These are phyloP conservation scores for Vitis rupestris DNA, from an alignment of 164 flowering plant genomes.

Conservation along the genomic window DNA sequence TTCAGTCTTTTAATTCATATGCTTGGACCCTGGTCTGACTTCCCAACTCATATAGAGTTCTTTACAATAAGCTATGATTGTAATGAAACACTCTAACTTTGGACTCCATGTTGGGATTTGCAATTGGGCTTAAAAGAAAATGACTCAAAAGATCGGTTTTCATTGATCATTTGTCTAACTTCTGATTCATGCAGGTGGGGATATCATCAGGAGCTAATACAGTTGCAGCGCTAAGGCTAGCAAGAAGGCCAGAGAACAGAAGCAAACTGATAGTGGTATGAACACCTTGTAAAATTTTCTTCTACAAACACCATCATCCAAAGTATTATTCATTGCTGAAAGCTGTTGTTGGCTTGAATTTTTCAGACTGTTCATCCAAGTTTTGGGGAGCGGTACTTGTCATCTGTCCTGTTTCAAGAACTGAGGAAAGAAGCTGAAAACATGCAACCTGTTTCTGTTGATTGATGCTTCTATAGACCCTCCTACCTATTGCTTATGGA, in stretches of 20 bases:
- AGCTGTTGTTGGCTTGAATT: conserved; percentile 1
- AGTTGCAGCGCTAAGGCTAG: conserved; percentile 63
- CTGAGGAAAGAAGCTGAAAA: conserved; percentile 80
- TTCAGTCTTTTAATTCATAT: background rate
- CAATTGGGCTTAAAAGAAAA: no score
- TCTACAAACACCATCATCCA: no score
- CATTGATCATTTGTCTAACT: no score
- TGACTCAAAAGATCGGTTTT: no score
- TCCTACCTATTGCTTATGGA: no score
- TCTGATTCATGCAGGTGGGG: conserved; percentile 54
- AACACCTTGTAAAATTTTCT: no score
- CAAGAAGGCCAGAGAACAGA: conserved; percentile 92
- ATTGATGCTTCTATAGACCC: conserved; percentile 12
- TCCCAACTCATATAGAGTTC: no score
- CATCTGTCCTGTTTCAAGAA: conserved; percentile 81
- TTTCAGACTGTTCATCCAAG: conserved; percentile 88
- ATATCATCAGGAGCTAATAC: conserved; percentile 98
- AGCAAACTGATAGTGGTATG: conserved; percentile 95
- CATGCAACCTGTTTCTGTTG: conserved; percentile 92
- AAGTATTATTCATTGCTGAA: background rate
- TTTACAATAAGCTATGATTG: no score
- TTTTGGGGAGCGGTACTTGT: conserved; percentile 91
- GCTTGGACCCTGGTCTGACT: no score
- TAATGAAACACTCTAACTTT: no score
- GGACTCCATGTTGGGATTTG: no score